Evolutionary conservation across 2,329 filamentous ascomycete genomes (phyloP).

Genomic region (Colletotrichum navitas): DNA sequence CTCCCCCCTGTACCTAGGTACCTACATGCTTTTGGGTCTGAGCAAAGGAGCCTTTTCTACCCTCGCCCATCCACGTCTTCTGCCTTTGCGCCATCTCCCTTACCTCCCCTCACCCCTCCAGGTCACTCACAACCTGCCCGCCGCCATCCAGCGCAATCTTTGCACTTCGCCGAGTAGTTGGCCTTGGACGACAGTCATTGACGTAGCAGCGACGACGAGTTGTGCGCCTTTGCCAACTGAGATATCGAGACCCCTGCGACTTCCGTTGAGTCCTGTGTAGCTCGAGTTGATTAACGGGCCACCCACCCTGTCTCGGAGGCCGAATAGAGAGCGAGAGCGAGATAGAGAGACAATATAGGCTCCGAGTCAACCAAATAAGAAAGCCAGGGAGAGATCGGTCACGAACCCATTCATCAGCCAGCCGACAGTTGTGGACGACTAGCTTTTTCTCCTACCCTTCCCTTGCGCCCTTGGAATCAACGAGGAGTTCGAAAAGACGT

Average conservation of each 20-base stretch:
- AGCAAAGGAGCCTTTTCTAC: slow-evolving; percentile 42
- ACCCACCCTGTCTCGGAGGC: slow-evolving; percentile 33
- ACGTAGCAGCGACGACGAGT: slow-evolving; percentile 27
- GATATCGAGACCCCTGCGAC: slow-evolving; percentile 16
- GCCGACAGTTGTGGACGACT: slow-evolving; percentile 5
- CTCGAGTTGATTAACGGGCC: slow-evolving; percentile 36
- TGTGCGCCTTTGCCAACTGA: slow-evolving; percentile 19
- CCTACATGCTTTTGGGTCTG: slow-evolving; percentile 32
- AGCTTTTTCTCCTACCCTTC: background rate
- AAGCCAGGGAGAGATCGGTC: slow-evolving; percentile 35
- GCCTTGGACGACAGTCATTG: slow-evolving; percentile 39
- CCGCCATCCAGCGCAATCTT: slow-evolving; percentile 37
- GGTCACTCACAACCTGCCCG: slow-evolving; percentile 27
- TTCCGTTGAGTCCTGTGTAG: slow-evolving; percentile 29
- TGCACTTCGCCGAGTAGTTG: slow-evolving; percentile 31
- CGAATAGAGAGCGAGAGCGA: slow-evolving; percentile 2
- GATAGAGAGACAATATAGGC: slow-evolving; percentile 12
- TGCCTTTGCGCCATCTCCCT: slow-evolving; percentile 20
- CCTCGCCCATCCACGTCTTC: slow-evolving; percentile 36
- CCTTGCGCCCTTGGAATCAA: background rate
- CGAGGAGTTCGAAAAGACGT: slow-evolving; percentile 11
- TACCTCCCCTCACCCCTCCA: slow-evolving; percentile 36
- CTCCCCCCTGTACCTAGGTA: slow-evolving; percentile 24
- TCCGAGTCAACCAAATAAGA: slow-evolving; percentile 38
- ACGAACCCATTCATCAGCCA: slow-evolving; percentile 18